A percentile compares a stretch with the other conserved stretches of the same genome.
Conservation (phyloP, 2,329 filamentous ascomycete genomes). For the Neodidymelliopsis sp. region DNA sequence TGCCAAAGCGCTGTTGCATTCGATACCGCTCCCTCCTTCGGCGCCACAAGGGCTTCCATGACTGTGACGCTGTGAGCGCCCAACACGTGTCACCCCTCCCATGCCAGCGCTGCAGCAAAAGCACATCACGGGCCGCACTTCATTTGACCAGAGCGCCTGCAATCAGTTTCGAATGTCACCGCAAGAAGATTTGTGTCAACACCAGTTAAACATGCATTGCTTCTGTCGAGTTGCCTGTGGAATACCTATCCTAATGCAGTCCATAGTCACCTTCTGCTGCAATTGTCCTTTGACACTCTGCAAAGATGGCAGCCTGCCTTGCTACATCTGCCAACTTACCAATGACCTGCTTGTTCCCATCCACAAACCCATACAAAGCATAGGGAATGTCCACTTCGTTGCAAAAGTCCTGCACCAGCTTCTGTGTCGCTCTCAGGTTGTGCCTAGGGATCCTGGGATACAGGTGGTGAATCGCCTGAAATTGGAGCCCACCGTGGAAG, state of each 20-base stretch:
- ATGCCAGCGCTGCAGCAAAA: constrained; percentile 10
- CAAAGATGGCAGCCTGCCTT: constrained; percentile 66
- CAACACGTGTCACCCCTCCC: constrained; percentile 18
- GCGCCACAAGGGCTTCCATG: constrained; percentile 13
- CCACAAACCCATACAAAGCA: constrained; percentile 66
- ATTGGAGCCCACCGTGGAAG: constrained; percentile 75
- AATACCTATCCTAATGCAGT: constrained; percentile 25
- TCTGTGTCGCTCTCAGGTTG: constrained; percentile 69
- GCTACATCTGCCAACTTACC: constrained; percentile 64
- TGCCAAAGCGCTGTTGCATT: constrained; percentile 24
- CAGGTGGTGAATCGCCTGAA: constrained; percentile 75
- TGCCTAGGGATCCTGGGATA: constrained; percentile 74
- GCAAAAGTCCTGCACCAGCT: constrained; percentile 68
- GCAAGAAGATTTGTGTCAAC: neutral
- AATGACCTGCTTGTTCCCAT: constrained; percentile 67
- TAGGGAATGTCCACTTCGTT: constrained; percentile 70
- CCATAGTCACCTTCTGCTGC: constrained; percentile 44
- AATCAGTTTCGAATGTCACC: constrained; percentile 1
- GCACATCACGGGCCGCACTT: constrained; percentile 8
- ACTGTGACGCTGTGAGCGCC: constrained; percentile 14
- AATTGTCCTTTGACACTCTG: constrained; percentile 60
- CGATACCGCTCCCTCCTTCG: constrained; percentile 36
- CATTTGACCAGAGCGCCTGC: constrained; percentile 1
- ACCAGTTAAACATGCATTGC: neutral
- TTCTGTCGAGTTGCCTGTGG: neutral